phyloP scores from a whole-genome alignment of 2,329 filamentous ascomycete species.

The Trichoderma pleuroti region DNA sequence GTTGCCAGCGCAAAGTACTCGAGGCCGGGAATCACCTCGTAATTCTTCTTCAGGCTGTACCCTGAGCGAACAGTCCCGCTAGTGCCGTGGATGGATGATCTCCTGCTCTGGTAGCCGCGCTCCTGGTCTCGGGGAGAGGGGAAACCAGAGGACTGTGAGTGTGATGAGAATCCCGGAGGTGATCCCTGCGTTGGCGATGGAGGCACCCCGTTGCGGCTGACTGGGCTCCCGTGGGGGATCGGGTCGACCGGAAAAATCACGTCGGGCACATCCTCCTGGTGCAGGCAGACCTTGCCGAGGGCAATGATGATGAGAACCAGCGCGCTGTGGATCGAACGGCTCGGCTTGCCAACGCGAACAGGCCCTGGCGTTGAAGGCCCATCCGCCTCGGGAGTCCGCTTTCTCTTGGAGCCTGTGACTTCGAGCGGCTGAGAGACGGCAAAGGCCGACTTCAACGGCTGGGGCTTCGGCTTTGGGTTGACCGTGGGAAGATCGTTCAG shows the following conservation, averaged over 20 bases:
- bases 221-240: slow-evolving; percentile 35
- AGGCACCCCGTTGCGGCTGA: slow-evolving; percentile 48
- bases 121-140: slow-evolving; percentile 53
- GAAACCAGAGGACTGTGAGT: slow-evolving; percentile 48
- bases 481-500: slow-evolving; percentile 44
- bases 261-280: slow-evolving; percentile 54
- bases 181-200: slow-evolving; percentile 55
- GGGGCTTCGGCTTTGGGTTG: slow-evolving; percentile 27
- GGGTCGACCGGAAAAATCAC: slow-evolving; percentile 44
- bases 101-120: slow-evolving; percentile 43
- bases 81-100: slow-evolving; percentile 49
- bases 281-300: slow-evolving; percentile 74
- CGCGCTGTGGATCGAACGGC: slow-evolving; percentile 71
- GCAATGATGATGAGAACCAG: slow-evolving; percentile 80
- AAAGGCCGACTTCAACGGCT: slow-evolving; percentile 32
- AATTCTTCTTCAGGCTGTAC: slow-evolving; percentile 51
- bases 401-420: slow-evolving; percentile 48
- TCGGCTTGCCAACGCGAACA: slow-evolving; percentile 48
- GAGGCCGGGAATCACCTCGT: slow-evolving; percentile 83
- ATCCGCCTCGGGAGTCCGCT: slow-evolving; percentile 48
- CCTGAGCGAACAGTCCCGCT: slow-evolving; percentile 27
- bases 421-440: slow-evolving; percentile 32
- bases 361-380: slow-evolving; percentile 29
- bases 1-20: slow-evolving; percentile 85
- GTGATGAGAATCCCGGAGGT: slow-evolving; percentile 44